These are phyloP conservation scores for Monosporascus ibericus DNA, from an alignment of 2,329 filamentous ascomycete genomes.

Conservation along the genomic window DNA sequence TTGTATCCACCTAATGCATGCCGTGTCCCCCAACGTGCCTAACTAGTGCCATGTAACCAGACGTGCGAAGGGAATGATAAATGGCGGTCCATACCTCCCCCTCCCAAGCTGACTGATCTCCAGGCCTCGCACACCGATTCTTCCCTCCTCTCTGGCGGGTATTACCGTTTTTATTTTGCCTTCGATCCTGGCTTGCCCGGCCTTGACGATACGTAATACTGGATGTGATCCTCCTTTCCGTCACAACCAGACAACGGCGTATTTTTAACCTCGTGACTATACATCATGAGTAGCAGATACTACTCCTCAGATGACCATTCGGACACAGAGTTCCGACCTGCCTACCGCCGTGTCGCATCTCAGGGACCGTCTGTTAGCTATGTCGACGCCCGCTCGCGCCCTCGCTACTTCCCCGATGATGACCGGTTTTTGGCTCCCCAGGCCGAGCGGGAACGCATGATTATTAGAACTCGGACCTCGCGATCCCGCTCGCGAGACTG, in stretches of 20 bases:
- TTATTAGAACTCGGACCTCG: constrained; percentile 34
- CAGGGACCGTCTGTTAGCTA: constrained; percentile 32
- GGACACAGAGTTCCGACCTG: constrained; percentile 47
- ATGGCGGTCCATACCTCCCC: background rate
- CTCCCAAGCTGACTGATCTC: background rate
- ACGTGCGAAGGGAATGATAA: background rate
- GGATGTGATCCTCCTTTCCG: no score
- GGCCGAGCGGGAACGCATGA: constrained; percentile 35
- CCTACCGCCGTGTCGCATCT: constrained; percentile 34
- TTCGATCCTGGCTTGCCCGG: background rate
- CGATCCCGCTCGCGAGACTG: constrained; percentile 41
- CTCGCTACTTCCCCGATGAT: constrained; percentile 35
- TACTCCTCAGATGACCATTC: constrained; percentile 47
- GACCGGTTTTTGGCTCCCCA: constrained; percentile 35
- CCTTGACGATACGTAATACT: background rate
- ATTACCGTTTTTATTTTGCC: background rate
- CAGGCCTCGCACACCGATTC: background rate
- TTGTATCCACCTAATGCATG: no score
- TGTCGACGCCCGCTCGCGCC: constrained; percentile 34
- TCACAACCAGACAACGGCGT: no score
- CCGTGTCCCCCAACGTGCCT: background rate
- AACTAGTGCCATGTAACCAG: background rate
- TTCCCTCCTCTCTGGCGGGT: background rate
- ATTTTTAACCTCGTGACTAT: no score
- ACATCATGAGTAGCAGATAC: constrained; percentile 18